Base-by-base conservation (phyloP, 306 rosid genomes). In the Crataegus laevigata region DNA sequence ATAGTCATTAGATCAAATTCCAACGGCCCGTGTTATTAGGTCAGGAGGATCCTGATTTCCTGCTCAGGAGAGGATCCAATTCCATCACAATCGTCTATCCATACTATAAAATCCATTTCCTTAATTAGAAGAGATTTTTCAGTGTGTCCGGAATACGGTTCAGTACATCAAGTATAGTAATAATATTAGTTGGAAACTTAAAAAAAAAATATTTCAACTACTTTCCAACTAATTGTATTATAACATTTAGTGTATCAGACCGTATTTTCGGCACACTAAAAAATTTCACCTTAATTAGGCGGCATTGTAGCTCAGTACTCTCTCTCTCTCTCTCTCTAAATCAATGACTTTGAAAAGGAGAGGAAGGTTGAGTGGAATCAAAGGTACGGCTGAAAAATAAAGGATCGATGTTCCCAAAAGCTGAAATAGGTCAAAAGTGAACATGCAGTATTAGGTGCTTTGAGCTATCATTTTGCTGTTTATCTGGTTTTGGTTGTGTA, bases 261-360 rank as follows among this genome's bases (percentile, higher is more conserved):
- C 9, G 2, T 34, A 0, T 34, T 34, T 0, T 0, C 2, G 9
- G 0, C 1, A 34, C 0, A 34, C 0, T 7, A 0, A 34, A 34
- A 47, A 15, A 1, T 47, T 15, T 47, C 8, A 4, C 2, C 13
- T 42, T 38, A 11, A 38, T 22, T 38, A 38, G 70, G 32, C n/a
- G 52, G 51, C 29, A 10, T 4, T 36, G 71, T 15, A 38, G 34
- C 8, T 66, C 11, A 5, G 18, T 21, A 55, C 40, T 19, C 10
- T n/a, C 47, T 65, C 6, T 32, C 47, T 11, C 40, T 19, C 10
- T n/a, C 47, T 65, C 6, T 32, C 47, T 11, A 21, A n/a, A 66
- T 40, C 30, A 66, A 66, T 38, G 28, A 22, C 52, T 6, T 66
- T 65, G 21, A 6, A 47, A 47, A 47, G 54, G 21, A 5, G 21